Conservation (phyloP, 2,329 filamentous ascomycete species). For the Aureobasidium sp. region DNA sequence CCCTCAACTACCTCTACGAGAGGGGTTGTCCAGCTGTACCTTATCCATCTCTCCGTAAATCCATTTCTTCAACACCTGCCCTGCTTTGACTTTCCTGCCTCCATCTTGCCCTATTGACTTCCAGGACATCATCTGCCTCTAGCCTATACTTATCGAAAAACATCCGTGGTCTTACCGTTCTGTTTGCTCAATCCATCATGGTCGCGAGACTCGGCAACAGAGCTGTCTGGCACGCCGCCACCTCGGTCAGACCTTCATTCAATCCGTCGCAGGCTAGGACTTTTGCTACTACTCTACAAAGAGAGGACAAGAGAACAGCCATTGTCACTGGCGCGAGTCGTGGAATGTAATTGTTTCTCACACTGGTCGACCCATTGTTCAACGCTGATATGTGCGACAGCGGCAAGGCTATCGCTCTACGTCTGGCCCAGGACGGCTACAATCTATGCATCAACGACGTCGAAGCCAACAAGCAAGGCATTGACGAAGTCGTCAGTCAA, state of each 20-base stretch:
- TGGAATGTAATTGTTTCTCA: conserved; percentile 23
- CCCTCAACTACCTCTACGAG: neutral
- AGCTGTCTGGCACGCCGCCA: neutral
- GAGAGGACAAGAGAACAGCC: conserved; percentile 19
- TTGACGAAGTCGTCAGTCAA: conserved; percentile 46
- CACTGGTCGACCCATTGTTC: neutral
- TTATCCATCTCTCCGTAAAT: neutral
- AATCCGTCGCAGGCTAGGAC: neutral
- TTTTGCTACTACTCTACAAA: conserved; percentile 5
- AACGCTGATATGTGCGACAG: conserved; percentile 28
- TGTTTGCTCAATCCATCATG: neutral
- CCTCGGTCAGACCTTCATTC: neutral
- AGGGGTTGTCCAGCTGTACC: neutral
- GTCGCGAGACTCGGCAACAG: neutral
- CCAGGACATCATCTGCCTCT: neutral
- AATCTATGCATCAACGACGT: conserved; percentile 59
- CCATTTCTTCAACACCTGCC: neutral
- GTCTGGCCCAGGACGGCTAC: conserved; percentile 58
- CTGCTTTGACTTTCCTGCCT: neutral
- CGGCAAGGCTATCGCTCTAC: conserved; percentile 54
- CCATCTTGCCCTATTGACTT: neutral
- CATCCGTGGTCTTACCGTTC: neutral
- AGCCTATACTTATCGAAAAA: neutral
- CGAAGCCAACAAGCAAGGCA: conserved; percentile 41
- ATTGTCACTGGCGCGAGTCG: conserved; percentile 30